Base-by-base conservation (phyloP, 208 protist species). In the Leishmania arabica region DNA sequence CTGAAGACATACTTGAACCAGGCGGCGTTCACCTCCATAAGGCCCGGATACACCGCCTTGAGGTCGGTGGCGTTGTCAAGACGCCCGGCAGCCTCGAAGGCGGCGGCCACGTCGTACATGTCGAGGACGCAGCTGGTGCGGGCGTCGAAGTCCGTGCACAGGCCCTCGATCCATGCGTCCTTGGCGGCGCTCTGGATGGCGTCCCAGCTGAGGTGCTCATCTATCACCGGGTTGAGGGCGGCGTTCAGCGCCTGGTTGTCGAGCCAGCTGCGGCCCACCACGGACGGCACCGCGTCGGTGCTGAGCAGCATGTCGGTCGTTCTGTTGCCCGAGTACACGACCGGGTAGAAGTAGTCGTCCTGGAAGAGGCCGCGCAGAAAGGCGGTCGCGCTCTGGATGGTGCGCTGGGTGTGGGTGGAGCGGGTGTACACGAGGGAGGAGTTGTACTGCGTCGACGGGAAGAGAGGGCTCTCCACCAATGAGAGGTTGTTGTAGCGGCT, bases 331-430 rank as follows among this genome's bases (percentile, higher is more conserved):
- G 84, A 89, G 80, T 84, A 89, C 37, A 91, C 73, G 27, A 89
- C 88, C 15, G 91, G 89, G 84, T 77, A 89, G 83, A 89, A 89
- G 58, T 83, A 72, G 31, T 73, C 53, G 74, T 90, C 83, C 6
- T 85, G 79, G 82, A 94, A 92, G 72, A 92, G 75, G 51, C 87
- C 89, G 56, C 54, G 42, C 69, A 94, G 77, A 64, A 94, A 90
- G 69, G 86, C 84, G 62, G 83, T 81, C 34, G 89, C 85, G 79
- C 87, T 92, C 75, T 92, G 91, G 60, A 94, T 80, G 58, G 91
- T 92, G 78, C 88, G 90, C 74, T 87, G 78, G 37, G 86, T 80
- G 69, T 75, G 79, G 15, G 90, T 93, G 31, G 90, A 91, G 73
- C 88, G 90, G 27, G 88, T 89, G 86, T 90, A 89, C 75, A 92